Evolutionary conservation across 768 basidiomycete species (phyloP).

Genomic region (Naganishia vishniacii): DNA sequence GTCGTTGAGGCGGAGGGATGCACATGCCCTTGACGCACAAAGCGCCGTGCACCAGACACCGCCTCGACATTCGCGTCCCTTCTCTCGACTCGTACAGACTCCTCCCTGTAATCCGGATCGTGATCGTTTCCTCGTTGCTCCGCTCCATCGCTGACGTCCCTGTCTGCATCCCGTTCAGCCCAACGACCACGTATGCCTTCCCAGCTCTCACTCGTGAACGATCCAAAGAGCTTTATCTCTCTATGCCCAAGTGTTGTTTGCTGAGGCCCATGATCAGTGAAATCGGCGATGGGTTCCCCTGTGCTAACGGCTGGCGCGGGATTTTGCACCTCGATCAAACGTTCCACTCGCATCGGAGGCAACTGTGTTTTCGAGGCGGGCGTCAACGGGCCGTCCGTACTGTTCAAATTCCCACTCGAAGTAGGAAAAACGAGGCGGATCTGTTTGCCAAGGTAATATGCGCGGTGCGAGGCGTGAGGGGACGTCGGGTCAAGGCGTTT

Average conservation of each 20-base stretch:
- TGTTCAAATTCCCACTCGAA: conserved; percentile 5
- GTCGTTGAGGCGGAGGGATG: too few species aligned
- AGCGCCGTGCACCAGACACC: too few species aligned
- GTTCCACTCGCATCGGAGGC: conserved; percentile 20
- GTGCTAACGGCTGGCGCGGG: too few species aligned
- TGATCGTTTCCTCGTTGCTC: too few species aligned
- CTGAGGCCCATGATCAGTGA: too few species aligned
- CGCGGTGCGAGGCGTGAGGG: not conserved
- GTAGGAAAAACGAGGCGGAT: conserved; percentile 44
- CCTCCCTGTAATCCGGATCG: too few species aligned
- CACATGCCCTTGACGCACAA: too few species aligned
- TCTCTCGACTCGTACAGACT: too few species aligned
- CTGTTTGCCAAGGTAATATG: conserved; percentile 40
- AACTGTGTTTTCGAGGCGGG: not conserved
- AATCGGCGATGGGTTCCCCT: too few species aligned
- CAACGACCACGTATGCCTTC: conserved; percentile 20
- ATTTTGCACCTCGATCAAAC: conserved; percentile 29
- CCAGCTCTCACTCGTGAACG: conserved; percentile 28
- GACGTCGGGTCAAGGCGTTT: not conserved
- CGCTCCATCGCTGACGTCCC: too few species aligned
- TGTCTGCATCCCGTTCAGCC: not conserved
- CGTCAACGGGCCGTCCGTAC: not conserved
- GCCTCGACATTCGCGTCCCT: too few species aligned
- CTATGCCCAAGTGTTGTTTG: not conserved
- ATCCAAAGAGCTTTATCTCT: not conserved